Evolutionary conservation across 2,329 filamentous ascomycete species (phyloP).

Genomic region (Colletotrichum musicola): DNA sequence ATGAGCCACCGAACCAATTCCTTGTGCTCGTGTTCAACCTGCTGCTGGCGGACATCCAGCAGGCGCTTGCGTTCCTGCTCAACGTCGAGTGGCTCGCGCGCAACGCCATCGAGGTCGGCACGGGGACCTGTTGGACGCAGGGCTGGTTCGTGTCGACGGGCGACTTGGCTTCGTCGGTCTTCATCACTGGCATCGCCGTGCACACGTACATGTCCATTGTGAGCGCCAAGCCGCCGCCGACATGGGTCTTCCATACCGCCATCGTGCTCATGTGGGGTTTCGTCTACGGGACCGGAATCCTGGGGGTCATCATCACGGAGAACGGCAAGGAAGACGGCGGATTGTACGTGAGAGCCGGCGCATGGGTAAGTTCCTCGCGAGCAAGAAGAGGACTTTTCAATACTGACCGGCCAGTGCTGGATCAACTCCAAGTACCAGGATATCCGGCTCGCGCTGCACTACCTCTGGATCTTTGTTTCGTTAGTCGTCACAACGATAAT

Average conservation of each 20-base stretch:
- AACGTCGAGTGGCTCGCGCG: constrained; percentile 69
- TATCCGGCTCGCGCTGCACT: constrained; percentile 72
- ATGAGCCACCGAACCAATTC: constrained; percentile 71
- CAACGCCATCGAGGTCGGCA: constrained; percentile 66
- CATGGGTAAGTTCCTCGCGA: constrained; percentile 63
- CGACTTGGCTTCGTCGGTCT: constrained; percentile 75
- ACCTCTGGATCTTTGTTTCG: constrained; percentile 71
- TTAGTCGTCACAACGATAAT: constrained; percentile 53
- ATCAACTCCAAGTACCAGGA: constrained; percentile 66
- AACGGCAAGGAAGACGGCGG: constrained; percentile 57
- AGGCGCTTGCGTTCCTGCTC: constrained; percentile 73
- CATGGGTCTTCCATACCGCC: constrained; percentile 60
- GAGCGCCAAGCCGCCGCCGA: constrained; percentile 63
- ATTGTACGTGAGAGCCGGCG: constrained; percentile 73
- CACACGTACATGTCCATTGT: constrained; percentile 77
- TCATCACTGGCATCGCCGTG: constrained; percentile 74
- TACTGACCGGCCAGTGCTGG: constrained; percentile 65
- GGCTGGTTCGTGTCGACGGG: constrained; percentile 78
- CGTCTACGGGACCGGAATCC: constrained; percentile 67
- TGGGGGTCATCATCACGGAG: constrained; percentile 60
- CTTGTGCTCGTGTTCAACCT: constrained; percentile 78
- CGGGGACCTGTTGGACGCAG: constrained; percentile 70
- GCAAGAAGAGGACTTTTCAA: not conserved
- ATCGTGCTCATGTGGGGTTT: constrained; percentile 69
- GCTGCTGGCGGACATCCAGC: constrained; percentile 75